Base-by-base conservation (phyloP, 768 basidiomycete genomes). In the Dioszegia crocea region DNA sequence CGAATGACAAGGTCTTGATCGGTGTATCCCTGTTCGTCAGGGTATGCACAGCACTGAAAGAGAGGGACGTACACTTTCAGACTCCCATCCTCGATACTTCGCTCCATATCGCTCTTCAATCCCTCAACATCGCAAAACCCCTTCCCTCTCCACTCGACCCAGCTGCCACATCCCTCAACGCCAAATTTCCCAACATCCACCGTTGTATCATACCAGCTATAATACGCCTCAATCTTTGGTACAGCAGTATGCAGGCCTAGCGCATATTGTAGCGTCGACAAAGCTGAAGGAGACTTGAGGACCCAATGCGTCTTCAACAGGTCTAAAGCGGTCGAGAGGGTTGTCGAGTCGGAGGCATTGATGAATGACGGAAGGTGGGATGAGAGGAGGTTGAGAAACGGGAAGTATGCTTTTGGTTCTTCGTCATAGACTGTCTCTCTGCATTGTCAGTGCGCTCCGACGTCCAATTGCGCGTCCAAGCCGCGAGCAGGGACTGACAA, bases 341-440 rank as follows among this genome's bases (percentile, higher is more conserved):
- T 0, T 16, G 66, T 47, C 5, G 53, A 2, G 24, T 65, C 57
- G 8, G 46, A 29, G 36, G 49, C 8, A 36, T 60, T 33, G 10
- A 19, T 63, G 3, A 59, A 57, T 4, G 47, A 45, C 19, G 70
- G 57, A 4, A 73, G 64, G 47, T 60, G 49, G 2, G 84, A 77
- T 8, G 85, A 83, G 3, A 91, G 78, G 38, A 83, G 80, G 63
- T 86, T 80, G 2, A 98, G 80, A 17, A 89, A 79, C 5, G 86
- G 84, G 74, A 93, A 91, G 79, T 91, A 91, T 16, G 83, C 79
- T 19, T 82, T 73, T 0, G 87, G 83, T 49, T 86, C 83, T 73
- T 94, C 89, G 44, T 86, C 75, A 6, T 87, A 78, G 14, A 91
- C 81, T 0, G 89, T 85, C 78, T 99, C 94, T 38, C 94, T 98